Base-by-base conservation (phyloP, 2,329 filamentous ascomycete genomes). In the Talaromyces sp. region DNA sequence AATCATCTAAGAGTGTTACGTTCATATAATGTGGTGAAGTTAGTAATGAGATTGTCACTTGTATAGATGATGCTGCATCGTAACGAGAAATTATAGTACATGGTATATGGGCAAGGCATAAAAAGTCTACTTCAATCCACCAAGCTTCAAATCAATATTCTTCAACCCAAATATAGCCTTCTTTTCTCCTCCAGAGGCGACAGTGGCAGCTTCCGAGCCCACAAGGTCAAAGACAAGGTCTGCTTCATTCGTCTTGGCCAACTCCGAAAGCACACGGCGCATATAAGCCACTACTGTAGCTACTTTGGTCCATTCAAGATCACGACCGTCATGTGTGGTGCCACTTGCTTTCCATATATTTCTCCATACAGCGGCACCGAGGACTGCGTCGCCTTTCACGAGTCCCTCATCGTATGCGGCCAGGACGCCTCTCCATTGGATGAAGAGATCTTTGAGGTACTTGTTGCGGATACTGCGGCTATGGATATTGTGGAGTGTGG, bases 371-470 rank as follows among this genome's bases (percentile, higher is more conserved):
- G 94, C 94, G 41, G 88, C 76, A 4, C 71, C 74, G 46, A 80
- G 69, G 54, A 78, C 72, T 8, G 75, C 75, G 67, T 80, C 76
- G 2, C 78, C 75, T 58, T 77, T 76, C 19, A 74, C 69, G 48
- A 78, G 62, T 0, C 76, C 76, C 58, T 80, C 77, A 41, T 76
- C 75, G 66, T 80, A 78, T 1, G 91, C 89, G 7, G 91, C 81
- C 21, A 96, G 80, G 56, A 92, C 79, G 31, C 92, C 94, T 57
- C 94, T 86, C 90, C 93, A 99, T 75, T 96, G 91, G 60, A 91
- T 80, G 67, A 94, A 97, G 60, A 97, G 81, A 73, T 97, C 93
- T 74, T 97, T 96, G 52, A 87, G 74, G 63, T 85, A 84, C 63
- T 80, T 80, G 64, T 84, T 84, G 52, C 84, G 78, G 19, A 85